phyloP scores from a whole-genome alignment of 352 stramenopile genomes.

The Globisporangium abappressorium region DNA sequence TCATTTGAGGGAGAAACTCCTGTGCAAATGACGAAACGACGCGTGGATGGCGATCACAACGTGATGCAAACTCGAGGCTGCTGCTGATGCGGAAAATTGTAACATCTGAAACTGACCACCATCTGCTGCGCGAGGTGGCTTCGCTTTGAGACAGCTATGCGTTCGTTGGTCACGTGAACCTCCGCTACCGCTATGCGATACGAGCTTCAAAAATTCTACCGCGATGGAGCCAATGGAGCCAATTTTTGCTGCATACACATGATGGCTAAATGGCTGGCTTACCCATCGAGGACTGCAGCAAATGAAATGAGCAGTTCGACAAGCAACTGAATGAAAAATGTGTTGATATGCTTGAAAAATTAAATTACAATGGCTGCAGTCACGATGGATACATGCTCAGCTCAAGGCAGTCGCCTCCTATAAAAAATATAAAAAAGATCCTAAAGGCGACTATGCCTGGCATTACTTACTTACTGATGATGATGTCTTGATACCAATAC shows the following conservation, averaged over 20 bases:
- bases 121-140: not conserved
- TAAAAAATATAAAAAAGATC: slow-evolving; percentile 6
- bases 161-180: not conserved
- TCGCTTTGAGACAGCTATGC: not conserved
- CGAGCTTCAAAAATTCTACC: not conserved
- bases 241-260: not conserved
- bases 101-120: not conserved
- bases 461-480: not conserved
- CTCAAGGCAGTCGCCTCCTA: not conserved
- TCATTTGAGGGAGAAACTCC: slow-evolving; percentile 1
- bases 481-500: not conserved
- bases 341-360: not conserved
- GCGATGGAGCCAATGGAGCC: not conserved
- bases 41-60: not conserved
- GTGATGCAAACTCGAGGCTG: not conserved
- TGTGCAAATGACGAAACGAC: slow-evolving; percentile 5
- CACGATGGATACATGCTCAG: slow-evolving; percentile 1
- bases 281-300: not conserved
- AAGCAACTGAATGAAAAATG: not conserved
- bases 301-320: not conserved
- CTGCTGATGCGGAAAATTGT: not conserved
- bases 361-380: slow-evolving; percentile 1
- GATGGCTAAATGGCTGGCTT: not conserved
- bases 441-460: not conserved
- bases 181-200: slow-evolving; percentile 2